These are phyloP conservation scores for Cytospora piceae DNA, from an alignment of 2,329 filamentous ascomycete genomes.

Conservation along the genomic window DNA sequence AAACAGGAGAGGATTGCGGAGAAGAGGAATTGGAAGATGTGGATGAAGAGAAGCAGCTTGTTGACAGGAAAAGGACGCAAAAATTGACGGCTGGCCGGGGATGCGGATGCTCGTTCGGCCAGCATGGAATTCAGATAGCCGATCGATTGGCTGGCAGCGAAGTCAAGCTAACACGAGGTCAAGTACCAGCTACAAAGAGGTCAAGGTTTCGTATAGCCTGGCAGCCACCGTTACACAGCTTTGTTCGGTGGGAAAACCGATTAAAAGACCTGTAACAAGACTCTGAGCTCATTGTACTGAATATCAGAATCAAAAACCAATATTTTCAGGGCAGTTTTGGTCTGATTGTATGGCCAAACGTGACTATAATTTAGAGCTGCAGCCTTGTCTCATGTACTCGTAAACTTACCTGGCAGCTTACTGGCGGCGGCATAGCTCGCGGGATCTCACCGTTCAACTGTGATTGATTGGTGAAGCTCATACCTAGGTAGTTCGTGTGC, in stretches of 20 bases:
- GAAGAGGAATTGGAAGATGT: slow-evolving; percentile 40
- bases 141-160: background rate
- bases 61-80: slow-evolving; percentile 34
- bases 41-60: slow-evolving; percentile 38
- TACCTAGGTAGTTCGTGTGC: background rate
- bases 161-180: background rate
- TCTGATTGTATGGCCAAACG: background rate
- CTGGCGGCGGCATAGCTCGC: background rate
- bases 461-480: background rate
- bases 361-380: background rate
- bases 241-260: background rate
- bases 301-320: no score
- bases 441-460: background rate
- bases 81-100: slow-evolving; percentile 27
- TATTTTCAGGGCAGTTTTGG: background rate
- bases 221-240: background rate
- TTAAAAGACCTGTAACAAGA: background rate
- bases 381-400: background rate
- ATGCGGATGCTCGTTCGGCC: background rate
- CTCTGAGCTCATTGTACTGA: no score
- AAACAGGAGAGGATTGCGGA: slow-evolving; percentile 42
- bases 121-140: background rate
- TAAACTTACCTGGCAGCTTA: background rate
- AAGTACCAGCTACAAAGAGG: background rate
- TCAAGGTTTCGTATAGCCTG: background rate